phyloP scores from a whole-genome alignment of 139 green algal genomes.

The Trebouxia sp. region DNA sequence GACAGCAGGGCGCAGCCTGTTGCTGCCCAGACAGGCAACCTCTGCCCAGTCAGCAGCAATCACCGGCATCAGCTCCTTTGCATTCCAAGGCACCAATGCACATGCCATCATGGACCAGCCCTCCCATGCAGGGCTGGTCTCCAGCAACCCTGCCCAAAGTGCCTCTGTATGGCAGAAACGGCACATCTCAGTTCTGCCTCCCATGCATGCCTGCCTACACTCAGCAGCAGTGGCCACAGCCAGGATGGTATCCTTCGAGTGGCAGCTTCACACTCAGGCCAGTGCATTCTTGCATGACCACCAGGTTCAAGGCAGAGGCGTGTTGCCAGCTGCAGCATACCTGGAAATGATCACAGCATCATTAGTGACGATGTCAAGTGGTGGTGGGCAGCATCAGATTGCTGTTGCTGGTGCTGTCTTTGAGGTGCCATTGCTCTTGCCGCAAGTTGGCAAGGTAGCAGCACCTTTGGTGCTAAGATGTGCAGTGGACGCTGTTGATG shows the following conservation, averaged over 20 bases:
- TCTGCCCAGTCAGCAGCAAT: not conserved
- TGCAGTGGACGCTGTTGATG: not conserved
- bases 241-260: not conserved
- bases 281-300: not conserved
- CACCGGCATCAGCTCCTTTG: slow-evolving; percentile 75
- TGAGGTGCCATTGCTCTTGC: not conserved
- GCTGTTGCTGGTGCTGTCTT: not conserved
- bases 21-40: slow-evolving; percentile 10
- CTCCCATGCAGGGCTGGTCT: no score
- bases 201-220: slow-evolving; percentile 3
- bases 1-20: not conserved
- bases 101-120: slow-evolving; percentile 29
- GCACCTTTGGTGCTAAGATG: not conserved
- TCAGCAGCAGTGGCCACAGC: not conserved
- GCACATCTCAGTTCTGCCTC: slow-evolving; percentile 23
- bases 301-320: slow-evolving; percentile 5
- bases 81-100: slow-evolving; percentile 76
- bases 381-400: not conserved
- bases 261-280: not conserved
- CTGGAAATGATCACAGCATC: slow-evolving; percentile 18
- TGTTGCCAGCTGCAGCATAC: slow-evolving; percentile 13
- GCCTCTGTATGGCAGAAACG: not conserved
- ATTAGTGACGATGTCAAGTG: not conserved
- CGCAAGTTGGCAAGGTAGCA: not conserved
- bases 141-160: no score